phyloP scores from a whole-genome alignment of 1,284 basidiomycete species.

The Gymnopus androsaceus region DNA sequence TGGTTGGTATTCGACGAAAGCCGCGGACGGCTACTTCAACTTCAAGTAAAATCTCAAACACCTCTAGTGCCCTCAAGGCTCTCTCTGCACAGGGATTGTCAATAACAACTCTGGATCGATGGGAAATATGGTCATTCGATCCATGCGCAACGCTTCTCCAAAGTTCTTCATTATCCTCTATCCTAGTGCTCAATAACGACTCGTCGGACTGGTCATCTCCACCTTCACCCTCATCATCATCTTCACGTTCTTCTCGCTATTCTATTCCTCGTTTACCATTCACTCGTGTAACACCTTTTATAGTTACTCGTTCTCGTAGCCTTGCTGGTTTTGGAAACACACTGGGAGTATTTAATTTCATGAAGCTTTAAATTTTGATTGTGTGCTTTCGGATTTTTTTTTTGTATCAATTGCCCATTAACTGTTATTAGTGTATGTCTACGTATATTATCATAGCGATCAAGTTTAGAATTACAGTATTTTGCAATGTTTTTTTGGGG shows the following conservation, averaged over 20 bases:
- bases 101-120: slow-evolving; percentile 65
- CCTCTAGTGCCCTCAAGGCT: slow-evolving; percentile 20
- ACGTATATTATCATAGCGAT: neutral
- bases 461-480: neutral
- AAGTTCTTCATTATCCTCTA: slow-evolving; percentile 50
- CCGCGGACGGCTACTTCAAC: slow-evolving; percentile 47
- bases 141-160: slow-evolving; percentile 48
- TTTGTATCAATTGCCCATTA: neutral
- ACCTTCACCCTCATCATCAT: slow-evolving; percentile 23
- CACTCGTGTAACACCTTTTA: slow-evolving; percentile 69
- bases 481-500: too few species aligned
- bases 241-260: neutral
- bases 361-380: slow-evolving; percentile 13
- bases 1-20: slow-evolving; percentile 68
- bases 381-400: neutral
- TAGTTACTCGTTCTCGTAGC: slow-evolving; percentile 49
- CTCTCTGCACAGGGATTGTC: slow-evolving; percentile 50
- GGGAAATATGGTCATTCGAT: slow-evolving; percentile 81
- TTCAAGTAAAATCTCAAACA: slow-evolving; percentile 22
- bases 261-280: slow-evolving; percentile 67
- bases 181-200: slow-evolving; percentile 32
- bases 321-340: slow-evolving; percentile 82
- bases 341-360: slow-evolving; percentile 62
- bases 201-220: slow-evolving; percentile 26
- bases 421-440: slow-evolving; percentile 1